Evolutionary conservation across 306 rosid genomes (phyloP).

Genomic region (Ormosia semicastrata): DNA sequence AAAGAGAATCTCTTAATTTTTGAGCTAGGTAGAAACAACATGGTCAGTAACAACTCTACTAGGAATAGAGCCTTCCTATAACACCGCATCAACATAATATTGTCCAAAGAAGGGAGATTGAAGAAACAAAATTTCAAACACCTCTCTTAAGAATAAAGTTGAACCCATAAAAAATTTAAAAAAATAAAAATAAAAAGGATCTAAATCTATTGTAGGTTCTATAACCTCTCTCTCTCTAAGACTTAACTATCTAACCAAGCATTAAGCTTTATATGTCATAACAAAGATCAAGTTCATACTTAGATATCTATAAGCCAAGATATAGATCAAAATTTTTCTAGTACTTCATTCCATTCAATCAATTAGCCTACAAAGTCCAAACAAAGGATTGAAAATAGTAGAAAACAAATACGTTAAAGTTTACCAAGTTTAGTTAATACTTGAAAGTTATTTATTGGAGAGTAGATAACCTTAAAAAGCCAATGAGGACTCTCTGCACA

Average conservation of each 20-base stretch:
- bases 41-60: neutral
- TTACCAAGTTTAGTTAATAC: neutral
- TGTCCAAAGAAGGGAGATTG: neutral
- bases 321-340: slow-evolving; percentile 2
- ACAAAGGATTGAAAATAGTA: slow-evolving; percentile 23
- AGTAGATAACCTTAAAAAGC: slow-evolving; percentile 73
- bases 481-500: slow-evolving; percentile 87
- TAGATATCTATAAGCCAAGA: neutral
- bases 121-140: slow-evolving; percentile 1
- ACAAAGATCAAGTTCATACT: slow-evolving; percentile 12
- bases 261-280: neutral
- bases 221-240: neutral
- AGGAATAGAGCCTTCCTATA: neutral
- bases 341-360: neutral
- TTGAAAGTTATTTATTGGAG: slow-evolving; percentile 1
- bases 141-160: neutral
- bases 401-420: neutral
- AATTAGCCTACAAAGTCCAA: neutral
- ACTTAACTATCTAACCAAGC: neutral
- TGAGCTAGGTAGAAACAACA: neutral
- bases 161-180: neutral
- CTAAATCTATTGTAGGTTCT: neutral
- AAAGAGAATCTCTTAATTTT: neutral
- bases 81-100: neutral
- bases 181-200: neutral